Base-by-base conservation (phyloP, 2,329 filamentous ascomycete species). In the Alternaria alternata region DNA sequence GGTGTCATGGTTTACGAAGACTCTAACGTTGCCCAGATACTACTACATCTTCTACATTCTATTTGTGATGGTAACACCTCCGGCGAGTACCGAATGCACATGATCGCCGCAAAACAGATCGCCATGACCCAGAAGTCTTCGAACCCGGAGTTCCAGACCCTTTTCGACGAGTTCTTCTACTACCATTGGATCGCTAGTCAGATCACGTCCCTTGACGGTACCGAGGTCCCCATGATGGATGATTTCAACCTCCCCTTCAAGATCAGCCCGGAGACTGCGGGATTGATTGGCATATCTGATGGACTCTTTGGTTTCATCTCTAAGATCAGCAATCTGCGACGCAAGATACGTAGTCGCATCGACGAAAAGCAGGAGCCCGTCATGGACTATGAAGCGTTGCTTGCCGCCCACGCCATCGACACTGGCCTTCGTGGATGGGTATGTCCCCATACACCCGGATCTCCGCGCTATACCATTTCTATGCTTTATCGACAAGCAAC, bases 211-310 rank as follows among this genome's bases (percentile, higher is more conserved):
- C 72, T 87, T 24, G 82, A 85, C 58, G 81, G 84, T 49, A 81
- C 82, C 12, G 83, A 83, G 6, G 78, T 85, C n/a, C 80, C 84
- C 16, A 82, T 85, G 68, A 81, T 82, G 63, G 82, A 83, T 26
- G 82, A 85, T 53, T 83, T 87, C 71, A 80, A 80, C 16, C 78
- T 87, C 3, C 85, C 85, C 28, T 87, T 85, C 69, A 82, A 86
- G 49, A 82, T 85, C 30, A 84, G 85, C 52, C 81, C 84, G 1
- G 82, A 85, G 64, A 85, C 84, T 3, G 85, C 84, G 8, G 83
- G 81, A n/a, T 83, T 96, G 5, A 83, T 96, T 6, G 93, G 93
- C 22, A 89, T 96, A 26, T 88, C 91, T 41, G 93, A 97, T 70
- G 92, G 92, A 1, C 82, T 97, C 2, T 93, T 96, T 73, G 85